phyloP scores from a whole-genome alignment of 2,329 filamentous ascomycete species.

The Chaetomium olivaceum region DNA sequence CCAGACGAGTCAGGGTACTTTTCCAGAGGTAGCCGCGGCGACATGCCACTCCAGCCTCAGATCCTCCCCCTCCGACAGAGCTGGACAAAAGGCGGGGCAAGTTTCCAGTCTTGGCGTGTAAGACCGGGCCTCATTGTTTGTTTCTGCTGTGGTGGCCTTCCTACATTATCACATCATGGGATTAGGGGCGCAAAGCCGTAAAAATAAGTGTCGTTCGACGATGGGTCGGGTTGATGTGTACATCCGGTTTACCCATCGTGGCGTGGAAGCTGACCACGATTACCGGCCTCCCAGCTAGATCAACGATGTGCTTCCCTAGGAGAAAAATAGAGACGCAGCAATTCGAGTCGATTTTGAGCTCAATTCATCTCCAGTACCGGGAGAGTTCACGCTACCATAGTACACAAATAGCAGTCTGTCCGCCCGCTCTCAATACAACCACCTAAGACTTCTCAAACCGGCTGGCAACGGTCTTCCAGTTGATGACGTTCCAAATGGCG shows the following conservation, averaged over 20 bases:
- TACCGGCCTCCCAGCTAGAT: neutral
- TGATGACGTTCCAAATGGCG: constrained; percentile 91
- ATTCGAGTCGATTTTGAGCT: neutral
- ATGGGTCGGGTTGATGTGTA: neutral
- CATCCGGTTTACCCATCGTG: too few species aligned
- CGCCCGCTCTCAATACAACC: too few species aligned
- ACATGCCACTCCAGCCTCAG: neutral
- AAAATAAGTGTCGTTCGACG: neutral
- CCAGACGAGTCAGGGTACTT: too few species aligned
- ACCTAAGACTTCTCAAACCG: constrained; percentile 59
- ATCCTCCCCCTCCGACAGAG: neutral
- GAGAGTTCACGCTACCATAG: neutral
- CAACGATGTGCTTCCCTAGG: neutral
- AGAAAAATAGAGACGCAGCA: neutral
- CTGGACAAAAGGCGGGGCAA: neutral
- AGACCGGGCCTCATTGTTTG: neutral
- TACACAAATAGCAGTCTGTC: neutral
- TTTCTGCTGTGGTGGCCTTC: too few species aligned
- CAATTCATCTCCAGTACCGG: neutral
- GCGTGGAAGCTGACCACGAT: neutral
- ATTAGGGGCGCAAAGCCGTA: neutral
- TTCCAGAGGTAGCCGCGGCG: too few species aligned
- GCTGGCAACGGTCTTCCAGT: constrained; percentile 88
- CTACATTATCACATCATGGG: neutral
- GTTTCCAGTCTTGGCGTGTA: neutral